These are phyloP conservation scores for Thymus quinquecostatus DNA, from an alignment of 257 asterid genomes.

Conservation along the genomic window DNA sequence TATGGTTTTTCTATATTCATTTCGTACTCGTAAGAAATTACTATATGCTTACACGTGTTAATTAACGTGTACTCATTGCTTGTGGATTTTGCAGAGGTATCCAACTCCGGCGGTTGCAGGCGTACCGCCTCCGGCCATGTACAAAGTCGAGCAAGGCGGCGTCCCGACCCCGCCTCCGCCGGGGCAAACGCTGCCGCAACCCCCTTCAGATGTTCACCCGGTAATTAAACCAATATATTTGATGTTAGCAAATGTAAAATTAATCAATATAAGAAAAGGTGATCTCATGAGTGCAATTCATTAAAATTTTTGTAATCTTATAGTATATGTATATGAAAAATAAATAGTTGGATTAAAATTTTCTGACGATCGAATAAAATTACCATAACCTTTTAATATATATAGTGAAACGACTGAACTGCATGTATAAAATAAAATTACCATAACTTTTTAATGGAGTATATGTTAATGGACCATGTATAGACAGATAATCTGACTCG, in stretches of 20 bases:
- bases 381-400: neutral
- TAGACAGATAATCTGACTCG: neutral
- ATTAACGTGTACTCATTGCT: too few relatives aligned
- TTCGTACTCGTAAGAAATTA: too few relatives aligned
- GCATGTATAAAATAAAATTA: neutral
- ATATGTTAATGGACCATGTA: neutral
- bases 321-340: too few relatives aligned
- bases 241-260: too few relatives aligned
- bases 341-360: too few relatives aligned
- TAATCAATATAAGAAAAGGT: too few relatives aligned
- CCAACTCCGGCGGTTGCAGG: conserved; percentile 55
- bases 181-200: conserved; percentile 60
- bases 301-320: too few relatives aligned
- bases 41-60: neutral
- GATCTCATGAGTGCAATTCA: too few relatives aligned
- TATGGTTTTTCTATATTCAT: too few relatives aligned
- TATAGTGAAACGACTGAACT: conserved; percentile 16
- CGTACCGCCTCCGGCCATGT: conserved; percentile 51
- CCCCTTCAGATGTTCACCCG: conserved; percentile 72
- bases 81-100: conserved; percentile 48
- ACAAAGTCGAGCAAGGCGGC: conserved; percentile 55
- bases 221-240: conserved; percentile 26
- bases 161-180: conserved; percentile 32
- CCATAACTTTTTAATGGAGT: neutral
- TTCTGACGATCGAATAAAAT: too few relatives aligned